These are phyloP conservation scores for Boletales sp. DNA, from an alignment of 768 basidiomycete genomes.

Conservation along the genomic window DNA sequence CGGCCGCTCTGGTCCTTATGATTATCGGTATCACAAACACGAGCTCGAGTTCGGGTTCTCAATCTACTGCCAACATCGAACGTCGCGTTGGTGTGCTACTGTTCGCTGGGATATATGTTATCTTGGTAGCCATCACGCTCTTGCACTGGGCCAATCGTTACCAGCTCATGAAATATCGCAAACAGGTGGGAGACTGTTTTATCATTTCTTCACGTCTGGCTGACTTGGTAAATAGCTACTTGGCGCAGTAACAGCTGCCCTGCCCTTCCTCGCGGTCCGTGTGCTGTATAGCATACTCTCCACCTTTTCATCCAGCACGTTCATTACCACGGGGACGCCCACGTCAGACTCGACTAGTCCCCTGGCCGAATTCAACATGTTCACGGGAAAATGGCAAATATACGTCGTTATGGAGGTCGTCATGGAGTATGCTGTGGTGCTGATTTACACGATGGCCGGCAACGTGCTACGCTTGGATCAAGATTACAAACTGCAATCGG, in stretches of 20 bases:
- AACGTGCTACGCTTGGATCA: slow-evolving; percentile 26
- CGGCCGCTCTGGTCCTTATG: slow-evolving; percentile 27
- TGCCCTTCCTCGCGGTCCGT: slow-evolving; percentile 57
- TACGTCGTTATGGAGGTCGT: slow-evolving; percentile 57
- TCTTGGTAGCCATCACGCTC: slow-evolving; percentile 43
- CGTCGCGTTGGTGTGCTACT: slow-evolving; percentile 34
- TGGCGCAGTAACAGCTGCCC: slow-evolving; percentile 46
- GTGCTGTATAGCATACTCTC: slow-evolving; percentile 51
- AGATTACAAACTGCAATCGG: slow-evolving; percentile 26
- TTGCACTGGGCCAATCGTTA: slow-evolving; percentile 51
- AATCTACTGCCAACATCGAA: slow-evolving; percentile 23
- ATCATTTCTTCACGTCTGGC: slow-evolving; percentile 1
- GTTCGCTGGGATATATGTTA: slow-evolving; percentile 37
- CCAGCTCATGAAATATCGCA: slow-evolving; percentile 25
- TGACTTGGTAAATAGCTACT: slow-evolving; percentile 45
- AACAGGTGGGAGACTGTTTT: slow-evolving; percentile 30
- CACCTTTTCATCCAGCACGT: slow-evolving; percentile 48
- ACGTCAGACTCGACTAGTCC: slow-evolving; percentile 21
- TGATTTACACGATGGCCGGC: slow-evolving; percentile 39
- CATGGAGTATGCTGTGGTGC: slow-evolving; percentile 53
- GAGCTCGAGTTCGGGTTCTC: slow-evolving; percentile 3
- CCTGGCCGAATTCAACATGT: slow-evolving; percentile 53
- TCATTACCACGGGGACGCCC: slow-evolving; percentile 23
- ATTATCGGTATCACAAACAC: slow-evolving; percentile 31
- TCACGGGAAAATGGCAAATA: slow-evolving; percentile 54